A percentile compares a stretch with the other conserved stretches of the same genome.
These are phyloP conservation scores for Pterocarpus santalinus DNA, from an alignment of 306 rosid species.

Conservation along the genomic window DNA sequence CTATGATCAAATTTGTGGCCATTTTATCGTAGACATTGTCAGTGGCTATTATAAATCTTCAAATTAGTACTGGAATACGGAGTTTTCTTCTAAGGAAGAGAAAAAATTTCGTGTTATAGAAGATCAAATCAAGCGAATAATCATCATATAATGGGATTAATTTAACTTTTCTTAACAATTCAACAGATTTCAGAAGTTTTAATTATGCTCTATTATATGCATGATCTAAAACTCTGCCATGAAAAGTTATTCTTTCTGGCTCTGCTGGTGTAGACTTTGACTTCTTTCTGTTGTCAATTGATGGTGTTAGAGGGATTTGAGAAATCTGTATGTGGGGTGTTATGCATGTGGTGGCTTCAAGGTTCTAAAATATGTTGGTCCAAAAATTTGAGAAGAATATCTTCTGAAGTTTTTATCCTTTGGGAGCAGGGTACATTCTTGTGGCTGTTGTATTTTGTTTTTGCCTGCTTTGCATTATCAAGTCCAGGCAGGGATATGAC, in stretches of 20 bases:
- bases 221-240: not conserved
- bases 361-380: slow-evolving; percentile 1
- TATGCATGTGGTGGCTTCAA: not conserved
- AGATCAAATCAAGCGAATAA: slow-evolving; percentile 9
- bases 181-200: not conserved
- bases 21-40: slow-evolving; percentile 1
- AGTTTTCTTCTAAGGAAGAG: not conserved
- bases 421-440: not conserved
- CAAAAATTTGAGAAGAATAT: not conserved
- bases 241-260: not conserved
- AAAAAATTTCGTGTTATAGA: not conserved
- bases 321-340: slow-evolving; percentile 5
- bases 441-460: not conserved
- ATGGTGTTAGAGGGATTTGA: slow-evolving; percentile 1
- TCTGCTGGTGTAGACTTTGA: not conserved
- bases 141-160: not conserved
- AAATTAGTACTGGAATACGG: slow-evolving; percentile 1
- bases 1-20: slow-evolving; percentile 6
- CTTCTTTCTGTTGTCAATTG: slow-evolving; percentile 4
- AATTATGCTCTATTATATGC: slow-evolving; percentile 1
- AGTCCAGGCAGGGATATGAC: not conserved
- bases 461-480: not conserved
- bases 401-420: not conserved
- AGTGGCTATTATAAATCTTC: slow-evolving; percentile 26
- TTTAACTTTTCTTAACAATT: not conserved